Base-by-base conservation (phyloP, 192 early-diverging fungal species). In the Lobosporangium transversale region DNA sequence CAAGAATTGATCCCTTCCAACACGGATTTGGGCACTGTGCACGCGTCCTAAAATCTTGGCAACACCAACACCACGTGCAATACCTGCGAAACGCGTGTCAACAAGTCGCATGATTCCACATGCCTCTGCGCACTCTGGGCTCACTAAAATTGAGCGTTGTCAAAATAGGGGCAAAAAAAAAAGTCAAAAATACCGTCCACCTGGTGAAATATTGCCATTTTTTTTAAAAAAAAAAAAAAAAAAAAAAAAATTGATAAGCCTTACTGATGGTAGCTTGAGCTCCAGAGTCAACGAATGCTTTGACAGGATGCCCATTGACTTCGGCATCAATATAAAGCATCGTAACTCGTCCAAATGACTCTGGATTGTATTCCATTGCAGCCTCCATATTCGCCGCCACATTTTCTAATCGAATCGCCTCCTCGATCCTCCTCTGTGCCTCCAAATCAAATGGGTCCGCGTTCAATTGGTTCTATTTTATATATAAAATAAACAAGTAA, bases 21-120 rank as follows among this genome's bases (percentile, higher is more conserved):
- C 70, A 57, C 89, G 89, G 81, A 99, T 88, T 52, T 91, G 89
- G 3, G 95, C 92, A 32, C 85, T 88, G 70, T 99, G 97, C 31
- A 99, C 89, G 18, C 96, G 87, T n/a, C 97, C 97, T 5, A 97
- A 69, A 62, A 98, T 98, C 71, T 96, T 98, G n/a, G 95, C 95
- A 2, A 90, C 94, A 30, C 97, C 97, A 1, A 99, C 97, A 21
- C 97, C 97, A 23, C 90, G 85, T 0, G 97, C 97, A 56, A 95
- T 83, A 29, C 97, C 97, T 17, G 86, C 84, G 63, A 96, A 99
- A 23, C 94, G 85, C 26, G 69, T 90, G 73, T 99, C 97, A 14
- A 97, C 78, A 15, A 99, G 74, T 37, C 94, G 89, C 92, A 94
- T 94, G 59, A 98, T 88, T 29, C 91, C 90, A 83, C 94, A 95